These are phyloP conservation scores for Saccharomycopsis fodiens DNA, from an alignment of 805 yeast genomes.

Conservation along the genomic window DNA sequence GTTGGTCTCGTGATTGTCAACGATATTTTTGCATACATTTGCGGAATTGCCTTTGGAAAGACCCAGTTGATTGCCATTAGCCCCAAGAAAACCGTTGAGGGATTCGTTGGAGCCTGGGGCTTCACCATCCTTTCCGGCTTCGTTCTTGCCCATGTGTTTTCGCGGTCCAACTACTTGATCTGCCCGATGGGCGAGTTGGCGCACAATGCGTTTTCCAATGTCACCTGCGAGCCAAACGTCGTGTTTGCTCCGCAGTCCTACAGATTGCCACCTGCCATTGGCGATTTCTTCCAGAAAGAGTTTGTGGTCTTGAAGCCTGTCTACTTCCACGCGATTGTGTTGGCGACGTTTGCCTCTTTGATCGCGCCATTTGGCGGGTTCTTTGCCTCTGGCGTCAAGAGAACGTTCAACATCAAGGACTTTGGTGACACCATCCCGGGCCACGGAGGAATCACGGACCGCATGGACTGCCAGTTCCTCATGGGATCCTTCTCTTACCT, in stretches of 20 bases:
- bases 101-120: slow-evolving; percentile 95
- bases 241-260: slow-evolving; percentile 79
- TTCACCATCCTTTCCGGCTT: slow-evolving; percentile 77
- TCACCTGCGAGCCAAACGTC: slow-evolving; percentile 78
- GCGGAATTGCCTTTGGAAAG: slow-evolving; percentile 93
- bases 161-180: slow-evolving; percentile 65
- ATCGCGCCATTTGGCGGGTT: slow-evolving; percentile 99
- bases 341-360: slow-evolving; percentile 92
- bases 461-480: slow-evolving; percentile 95
- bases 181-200: slow-evolving; percentile 77
- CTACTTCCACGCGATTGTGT: slow-evolving; percentile 76
- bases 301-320: slow-evolving; percentile 70
- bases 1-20: slow-evolving; percentile 87
- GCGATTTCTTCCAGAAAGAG: slow-evolving; percentile 39
- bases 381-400: slow-evolving; percentile 94
- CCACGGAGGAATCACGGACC: slow-evolving; percentile 96
- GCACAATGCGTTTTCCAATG: slow-evolving; percentile 49
- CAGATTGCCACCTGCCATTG: slow-evolving; percentile 63
- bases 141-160: slow-evolving; percentile 53
- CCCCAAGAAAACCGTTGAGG: slow-evolving; percentile 96
- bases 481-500: slow-evolving; percentile 95
- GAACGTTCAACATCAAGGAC: slow-evolving; percentile 94
- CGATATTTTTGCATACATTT: slow-evolving; percentile 92
- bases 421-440: slow-evolving; percentile 99
- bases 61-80: slow-evolving; percentile 90